Evolutionary conservation across 169 alveolate genomes (phyloP).

Genomic region (Cryptosporidium xiaoi): DNA sequence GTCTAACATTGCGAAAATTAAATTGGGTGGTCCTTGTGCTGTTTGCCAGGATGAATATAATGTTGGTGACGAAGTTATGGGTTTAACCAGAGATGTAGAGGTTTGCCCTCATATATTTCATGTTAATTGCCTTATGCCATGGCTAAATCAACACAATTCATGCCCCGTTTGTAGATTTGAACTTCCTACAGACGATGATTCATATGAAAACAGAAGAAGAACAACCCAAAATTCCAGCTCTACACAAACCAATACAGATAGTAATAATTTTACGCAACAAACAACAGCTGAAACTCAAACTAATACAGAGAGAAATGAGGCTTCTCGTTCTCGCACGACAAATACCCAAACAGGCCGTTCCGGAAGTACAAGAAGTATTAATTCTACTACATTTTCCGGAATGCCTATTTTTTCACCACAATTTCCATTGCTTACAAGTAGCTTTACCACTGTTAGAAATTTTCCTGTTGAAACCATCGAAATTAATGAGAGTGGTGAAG

Average conservation of each 20-base stretch:
- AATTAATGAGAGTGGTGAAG: neutral
- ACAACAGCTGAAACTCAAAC: neutral
- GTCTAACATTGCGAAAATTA: slow-evolving; percentile 65
- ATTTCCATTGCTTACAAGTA: slow-evolving; percentile 39
- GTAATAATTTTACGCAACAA: neutral
- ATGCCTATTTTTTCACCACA: slow-evolving; percentile 37
- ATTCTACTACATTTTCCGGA: slow-evolving; percentile 13
- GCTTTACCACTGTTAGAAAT: slow-evolving; percentile 30
- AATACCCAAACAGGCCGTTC: neutral
- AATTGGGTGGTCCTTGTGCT: slow-evolving; percentile 82
- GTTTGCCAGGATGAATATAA: slow-evolving; percentile 86
- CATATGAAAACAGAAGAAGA: slow-evolving; percentile 86
- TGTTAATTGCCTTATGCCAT: slow-evolving; percentile 93
- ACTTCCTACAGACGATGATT: slow-evolving; percentile 93
- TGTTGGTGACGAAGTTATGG: slow-evolving; percentile 80
- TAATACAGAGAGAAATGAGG: too few species aligned
- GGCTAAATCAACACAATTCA: slow-evolving; percentile 93
- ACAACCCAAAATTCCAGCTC: slow-evolving; percentile 2
- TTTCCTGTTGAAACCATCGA: slow-evolving; percentile 1
- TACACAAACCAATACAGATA: neutral
- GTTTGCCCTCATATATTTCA: slow-evolving; percentile 93
- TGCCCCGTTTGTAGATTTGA: slow-evolving; percentile 97
- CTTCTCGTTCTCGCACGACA: neutral
- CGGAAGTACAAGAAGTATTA: neutral
- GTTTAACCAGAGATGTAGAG: slow-evolving; percentile 80